Percentiles rank a stretch among this genome's conserved stretches.
Evolutionary conservation across 1,139 yeast genomes (phyloP).

Genomic region (Sugiyamaella japonica): DNA sequence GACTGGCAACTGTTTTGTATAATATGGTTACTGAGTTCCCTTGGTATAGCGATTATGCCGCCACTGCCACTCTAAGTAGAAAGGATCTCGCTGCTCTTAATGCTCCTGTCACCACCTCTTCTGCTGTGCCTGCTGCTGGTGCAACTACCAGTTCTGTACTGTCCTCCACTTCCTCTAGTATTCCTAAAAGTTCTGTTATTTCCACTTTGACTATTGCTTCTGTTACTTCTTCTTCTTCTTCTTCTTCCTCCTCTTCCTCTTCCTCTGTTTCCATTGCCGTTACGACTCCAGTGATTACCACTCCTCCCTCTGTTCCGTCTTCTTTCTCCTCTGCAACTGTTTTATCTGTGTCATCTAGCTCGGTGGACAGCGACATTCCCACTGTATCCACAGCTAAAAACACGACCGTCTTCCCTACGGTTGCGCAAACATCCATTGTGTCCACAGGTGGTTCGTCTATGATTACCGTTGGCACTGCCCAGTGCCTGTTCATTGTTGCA

Average conservation of each 20-base stretch:
- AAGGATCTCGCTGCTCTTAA: not conserved
- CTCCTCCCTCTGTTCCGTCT: not conserved
- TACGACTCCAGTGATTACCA: not conserved
- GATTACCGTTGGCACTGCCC: constrained; percentile 5
- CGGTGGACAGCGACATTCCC: not conserved
- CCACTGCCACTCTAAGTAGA: constrained; percentile 19
- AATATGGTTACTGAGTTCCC: constrained; percentile 25
- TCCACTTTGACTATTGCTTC: constrained; percentile 3
- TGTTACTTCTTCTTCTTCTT: not conserved
- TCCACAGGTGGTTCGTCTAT: constrained; percentile 6
- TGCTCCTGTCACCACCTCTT: constrained; percentile 9
- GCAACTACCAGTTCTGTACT: not conserved
- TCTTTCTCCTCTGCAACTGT: not conserved
- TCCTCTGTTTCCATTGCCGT: not conserved
- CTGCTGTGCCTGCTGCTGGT: not conserved
- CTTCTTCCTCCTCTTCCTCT: not conserved
- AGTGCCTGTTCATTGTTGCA: not conserved
- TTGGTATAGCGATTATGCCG: constrained; percentile 23
- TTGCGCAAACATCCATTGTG: constrained; percentile 5
- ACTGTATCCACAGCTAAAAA: not conserved
- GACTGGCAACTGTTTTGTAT: constrained; percentile 24
- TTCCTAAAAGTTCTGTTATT: not conserved
- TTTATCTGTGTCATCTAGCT: not conserved
- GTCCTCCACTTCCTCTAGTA: not conserved
- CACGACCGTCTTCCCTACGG: not conserved